Base-by-base conservation (phyloP, 768 basidiomycete species). In the Phlebiopsis flavidoalba region DNA sequence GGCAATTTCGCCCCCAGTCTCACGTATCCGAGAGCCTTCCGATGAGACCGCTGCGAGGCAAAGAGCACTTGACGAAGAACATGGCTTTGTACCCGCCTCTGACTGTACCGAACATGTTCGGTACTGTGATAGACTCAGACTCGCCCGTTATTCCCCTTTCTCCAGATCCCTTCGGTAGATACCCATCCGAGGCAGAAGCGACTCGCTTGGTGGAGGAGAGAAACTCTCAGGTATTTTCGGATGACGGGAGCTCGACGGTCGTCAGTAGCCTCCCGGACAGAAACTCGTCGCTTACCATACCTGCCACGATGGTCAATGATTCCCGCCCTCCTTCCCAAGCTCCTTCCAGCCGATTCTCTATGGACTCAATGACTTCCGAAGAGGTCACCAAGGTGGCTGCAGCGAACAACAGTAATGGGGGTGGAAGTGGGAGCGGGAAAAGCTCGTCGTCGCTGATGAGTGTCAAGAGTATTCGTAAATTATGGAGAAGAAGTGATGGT, bases 61-160 rank as follows among this genome's bases (percentile, higher is more conserved):
- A 52, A 65, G 72, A 14, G 79, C 81, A 40, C 69, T 83, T 45
- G 82, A 83, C 63, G 80, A 84, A 57, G 79, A 84, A 56, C 76
- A 79, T 31, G 71, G 69, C 12, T 67, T n/a, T 75, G 19, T 87
- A 84, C 69, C 77, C 80, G 22, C 68, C 76, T 31, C 70, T 74
- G 47, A 70, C 72, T 26, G 67, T 73, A 33, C 69, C 72, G 19
- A 64, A 73, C 24, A 63, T 71, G 33, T 45, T 66, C 33, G 47
- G 49, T 64, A 36, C 57, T 66, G 69, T 56, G 49, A 65, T 61
- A 57, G 69, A 59, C 49, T 65, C 33, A 62, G 78, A 77, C 46
- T 85, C 86, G 1, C 87, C 88, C 21, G 68, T 87, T n/a, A 88
- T 92, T 58, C 91, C 91, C 43, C 76, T 91, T n/a, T 89, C 89